phyloP scores from a whole-genome alignment of 306 rosid genomes.

The Gleditsia sinensis region DNA sequence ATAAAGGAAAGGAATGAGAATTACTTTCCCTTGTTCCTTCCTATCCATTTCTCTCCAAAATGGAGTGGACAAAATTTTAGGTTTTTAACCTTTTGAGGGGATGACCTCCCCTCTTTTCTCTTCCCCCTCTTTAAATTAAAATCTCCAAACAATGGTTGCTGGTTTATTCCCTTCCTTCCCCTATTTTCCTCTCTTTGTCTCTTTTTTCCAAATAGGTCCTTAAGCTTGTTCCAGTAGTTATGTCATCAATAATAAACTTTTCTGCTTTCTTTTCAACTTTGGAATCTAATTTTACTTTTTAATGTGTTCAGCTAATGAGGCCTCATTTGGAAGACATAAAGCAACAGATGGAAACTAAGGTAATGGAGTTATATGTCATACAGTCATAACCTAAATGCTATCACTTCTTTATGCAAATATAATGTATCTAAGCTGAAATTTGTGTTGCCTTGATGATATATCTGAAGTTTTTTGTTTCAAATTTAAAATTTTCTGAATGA shows the following conservation, averaged over 20 bases:
- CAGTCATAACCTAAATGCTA: slow-evolving; percentile 16
- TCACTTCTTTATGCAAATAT: not conserved
- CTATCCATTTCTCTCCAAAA: slow-evolving; percentile 12
- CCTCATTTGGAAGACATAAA: slow-evolving; percentile 65
- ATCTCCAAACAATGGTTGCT: not conserved
- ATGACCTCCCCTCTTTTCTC: not conserved
- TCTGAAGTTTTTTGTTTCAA: no score
- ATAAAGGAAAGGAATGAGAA: not conserved
- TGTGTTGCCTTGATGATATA: not conserved
- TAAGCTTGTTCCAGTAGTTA: slow-evolving; percentile 11
- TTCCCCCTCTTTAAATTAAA: slow-evolving; percentile 23
- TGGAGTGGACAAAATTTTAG: slow-evolving; percentile 4
- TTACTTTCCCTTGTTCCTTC: not conserved
- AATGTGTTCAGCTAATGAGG: slow-evolving; percentile 61
- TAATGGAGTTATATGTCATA: slow-evolving; percentile 39
- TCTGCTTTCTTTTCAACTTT: slow-evolving; percentile 2
- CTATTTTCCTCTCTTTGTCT: not conserved
- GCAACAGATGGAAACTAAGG: slow-evolving; percentile 57
- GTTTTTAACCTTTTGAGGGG: slow-evolving; percentile 10
- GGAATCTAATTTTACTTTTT: slow-evolving; percentile 18
- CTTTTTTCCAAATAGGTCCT: not conserved
- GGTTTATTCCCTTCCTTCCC: not conserved
- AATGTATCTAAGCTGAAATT: not conserved
- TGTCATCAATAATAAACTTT: slow-evolving; percentile 10
- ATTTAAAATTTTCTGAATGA: no score